A percentile compares a stretch with the other conserved stretches of the same genome.
Evolutionary conservation across 2,329 filamentous ascomycete genomes (phyloP).

Genomic region (Cytospora mali): DNA sequence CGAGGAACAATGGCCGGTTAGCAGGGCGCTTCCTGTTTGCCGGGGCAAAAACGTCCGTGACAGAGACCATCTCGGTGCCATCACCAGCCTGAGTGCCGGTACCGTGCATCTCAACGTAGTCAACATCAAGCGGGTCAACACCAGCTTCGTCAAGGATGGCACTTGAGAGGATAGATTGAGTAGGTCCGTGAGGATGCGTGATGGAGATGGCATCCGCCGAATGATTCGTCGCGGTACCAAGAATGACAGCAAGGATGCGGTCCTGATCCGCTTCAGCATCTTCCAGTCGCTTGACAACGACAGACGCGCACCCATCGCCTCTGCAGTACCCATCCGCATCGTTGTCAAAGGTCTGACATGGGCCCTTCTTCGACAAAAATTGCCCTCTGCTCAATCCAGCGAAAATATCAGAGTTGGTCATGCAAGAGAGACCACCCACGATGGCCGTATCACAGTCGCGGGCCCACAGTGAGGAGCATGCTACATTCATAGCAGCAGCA

Average conservation of each 20-base stretch:
- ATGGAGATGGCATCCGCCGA: constrained; percentile 81
- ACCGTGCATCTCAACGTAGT: constrained; percentile 88
- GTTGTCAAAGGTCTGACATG: constrained; percentile 81
- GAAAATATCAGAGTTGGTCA: constrained; percentile 82
- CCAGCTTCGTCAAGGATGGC: constrained; percentile 72
- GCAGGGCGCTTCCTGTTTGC: constrained; percentile 48
- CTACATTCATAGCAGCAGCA: constrained; percentile 70
- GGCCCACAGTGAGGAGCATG: constrained; percentile 72
- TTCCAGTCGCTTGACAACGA: constrained; percentile 78
- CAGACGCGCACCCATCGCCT: constrained; percentile 72
- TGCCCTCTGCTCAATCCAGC: constrained; percentile 74
- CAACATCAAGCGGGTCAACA: constrained; percentile 74
- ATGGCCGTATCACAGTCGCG: constrained; percentile 81
- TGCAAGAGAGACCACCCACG: constrained; percentile 75
- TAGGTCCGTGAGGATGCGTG: constrained; percentile 77
- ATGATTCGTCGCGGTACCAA: constrained; percentile 78
- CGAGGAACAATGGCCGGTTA: constrained; percentile 60
- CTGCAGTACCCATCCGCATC: constrained; percentile 82
- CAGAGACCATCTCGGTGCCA: constrained; percentile 78
- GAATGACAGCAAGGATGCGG: constrained; percentile 74
- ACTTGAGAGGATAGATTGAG: constrained; percentile 72
- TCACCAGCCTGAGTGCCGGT: constrained; percentile 88
- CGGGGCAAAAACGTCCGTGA: constrained; percentile 59
- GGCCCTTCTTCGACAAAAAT: constrained; percentile 75
- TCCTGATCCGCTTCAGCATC: constrained; percentile 79